phyloP scores from a whole-genome alignment of 192 early-diverging fungal species.

The Ambispora gerdemannii region DNA sequence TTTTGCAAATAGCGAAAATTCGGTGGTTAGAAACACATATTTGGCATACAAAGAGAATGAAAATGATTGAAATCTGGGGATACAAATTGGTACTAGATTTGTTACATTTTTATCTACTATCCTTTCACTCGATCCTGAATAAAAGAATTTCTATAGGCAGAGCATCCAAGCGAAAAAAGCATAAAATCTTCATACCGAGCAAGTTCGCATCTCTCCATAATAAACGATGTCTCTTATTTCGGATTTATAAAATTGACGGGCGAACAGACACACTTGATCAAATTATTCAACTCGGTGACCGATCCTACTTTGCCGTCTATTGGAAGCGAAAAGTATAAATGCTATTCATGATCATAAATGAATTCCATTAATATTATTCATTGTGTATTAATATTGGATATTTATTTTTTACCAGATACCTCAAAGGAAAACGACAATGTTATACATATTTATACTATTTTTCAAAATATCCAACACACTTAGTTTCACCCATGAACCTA shows the following conservation, averaged over 20 bases:
- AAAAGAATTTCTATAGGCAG: no score
- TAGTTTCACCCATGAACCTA: slow-evolving; percentile 71
- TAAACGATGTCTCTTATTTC: slow-evolving; percentile 85
- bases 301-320: slow-evolving; percentile 59
- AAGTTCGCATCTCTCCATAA: slow-evolving; percentile 66
- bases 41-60: slow-evolving; percentile 98
- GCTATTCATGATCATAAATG: no score
- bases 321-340: slow-evolving; percentile 40
- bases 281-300: slow-evolving; percentile 50
- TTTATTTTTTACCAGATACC: slow-evolving; percentile 57
- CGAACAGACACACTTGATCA: slow-evolving; percentile 40
- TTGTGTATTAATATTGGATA: not conserved
- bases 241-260: slow-evolving; percentile 72
- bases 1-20: slow-evolving; percentile 37
- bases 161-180: slow-evolving; percentile 84
- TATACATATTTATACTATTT: slow-evolving; percentile 50
- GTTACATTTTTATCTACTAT: no score
- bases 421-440: slow-evolving; percentile 59
- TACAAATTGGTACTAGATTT: slow-evolving; percentile 56
- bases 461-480: slow-evolving; percentile 52
- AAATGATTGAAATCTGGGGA: slow-evolving; percentile 86
- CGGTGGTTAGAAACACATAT: slow-evolving; percentile 96
- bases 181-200: slow-evolving; percentile 72
- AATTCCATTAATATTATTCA: no score
- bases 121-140: no score